These are phyloP conservation scores for Lepidium aucheri DNA, from an alignment of 345 rosid genomes.

Conservation along the genomic window DNA sequence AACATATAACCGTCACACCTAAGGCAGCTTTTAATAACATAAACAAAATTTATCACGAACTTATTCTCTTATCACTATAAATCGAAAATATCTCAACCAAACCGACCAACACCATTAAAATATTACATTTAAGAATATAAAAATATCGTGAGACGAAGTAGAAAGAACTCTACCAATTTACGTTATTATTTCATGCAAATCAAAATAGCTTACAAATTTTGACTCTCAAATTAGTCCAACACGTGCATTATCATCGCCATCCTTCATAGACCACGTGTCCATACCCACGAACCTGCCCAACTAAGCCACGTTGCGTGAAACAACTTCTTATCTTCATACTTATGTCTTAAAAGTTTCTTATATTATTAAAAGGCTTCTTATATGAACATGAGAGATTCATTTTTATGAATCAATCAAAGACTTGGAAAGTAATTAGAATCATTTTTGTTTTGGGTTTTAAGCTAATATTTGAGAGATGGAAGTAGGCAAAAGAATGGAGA, in stretches of 20 bases:
- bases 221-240: neutral
- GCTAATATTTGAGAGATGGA: neutral
- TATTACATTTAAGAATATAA: neutral
- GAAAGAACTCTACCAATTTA: neutral
- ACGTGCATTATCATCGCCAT: conserved; percentile 16
- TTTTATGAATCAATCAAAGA: neutral
- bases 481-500: conserved; percentile 14
- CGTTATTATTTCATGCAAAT: conserved; percentile 21
- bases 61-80: neutral
- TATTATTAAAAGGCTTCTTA: neutral
- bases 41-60: neutral
- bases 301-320: conserved; percentile 25
- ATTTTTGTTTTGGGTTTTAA: neutral
- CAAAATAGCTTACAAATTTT: neutral
- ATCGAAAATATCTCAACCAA: neutral
- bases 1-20: neutral
- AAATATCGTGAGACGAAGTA: conserved; percentile 5
- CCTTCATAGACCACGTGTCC: conserved; percentile 9
- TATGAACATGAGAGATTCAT: conserved; percentile 6
- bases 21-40: neutral
- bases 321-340: neutral
- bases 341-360: neutral
- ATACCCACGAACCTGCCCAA: too few relatives aligned
- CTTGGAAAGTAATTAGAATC: neutral
- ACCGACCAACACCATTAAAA: conserved; percentile 1